Base-by-base conservation (phyloP, 768 basidiomycete genomes). In the Lactarius evosmus region DNA sequence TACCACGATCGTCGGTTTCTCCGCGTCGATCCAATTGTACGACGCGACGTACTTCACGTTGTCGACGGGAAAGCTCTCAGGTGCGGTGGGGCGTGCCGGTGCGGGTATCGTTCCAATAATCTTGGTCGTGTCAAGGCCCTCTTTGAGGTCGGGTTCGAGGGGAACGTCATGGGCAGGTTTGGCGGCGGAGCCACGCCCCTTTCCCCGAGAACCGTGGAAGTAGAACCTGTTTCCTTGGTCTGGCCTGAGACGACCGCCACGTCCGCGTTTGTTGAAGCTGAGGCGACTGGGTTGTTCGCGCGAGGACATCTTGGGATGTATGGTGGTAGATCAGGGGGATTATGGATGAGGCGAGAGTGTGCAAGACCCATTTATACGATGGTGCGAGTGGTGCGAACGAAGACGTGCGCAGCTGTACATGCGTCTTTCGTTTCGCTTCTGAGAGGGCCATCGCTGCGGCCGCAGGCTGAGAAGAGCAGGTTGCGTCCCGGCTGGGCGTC, bases 11-110 rank as follows among this genome's bases (percentile, higher is more conserved):
- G 71, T 73, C 1, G 75, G 72, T 12, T 67, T 27, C 7, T 58
- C 33, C 7, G 34, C 46, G 12, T 70, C 64, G 27, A 51, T 32
- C 75, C 75, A 76, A 51, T 65, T 72, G 65, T 76, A 76, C 4
- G 75, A 75, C n/a, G 71, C 70, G 8, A 76, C 51, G 27, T 72
- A 71, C 27, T 68, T 25, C 14, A 72, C 62, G 41, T 74, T 66
- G 22, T 62, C 52, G 16, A 72, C 64, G 7, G 58, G 57, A n/a
- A 67, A 17, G 2, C 56, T 11, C 14, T 58, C 9, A 0, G 29
- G 32, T 25, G 16, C 16, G 0, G 41, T 46, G 6, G 22, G 51
- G 16, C n/a, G 55, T 4, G 34, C 3, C 5, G 64, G 64, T 1
- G 14, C 6, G 9, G 40, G 40, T 25, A 68, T 34, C 8, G n/a